Evolutionary conservation across 2,329 filamentous ascomycete species (phyloP).

Genomic region (Penicillium sp.): DNA sequence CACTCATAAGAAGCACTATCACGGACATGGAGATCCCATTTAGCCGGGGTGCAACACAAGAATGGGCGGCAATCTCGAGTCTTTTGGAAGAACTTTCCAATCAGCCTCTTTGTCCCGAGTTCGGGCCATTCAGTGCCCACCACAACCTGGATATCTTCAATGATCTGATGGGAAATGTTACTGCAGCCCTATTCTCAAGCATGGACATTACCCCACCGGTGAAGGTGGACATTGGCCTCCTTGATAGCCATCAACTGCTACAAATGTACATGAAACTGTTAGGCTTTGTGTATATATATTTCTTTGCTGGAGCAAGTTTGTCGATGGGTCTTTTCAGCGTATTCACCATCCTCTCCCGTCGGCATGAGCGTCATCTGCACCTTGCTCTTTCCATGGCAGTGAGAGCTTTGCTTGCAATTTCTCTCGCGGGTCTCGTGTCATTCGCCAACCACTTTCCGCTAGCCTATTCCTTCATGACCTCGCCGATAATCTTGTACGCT

Average conservation of each 20-base stretch:
- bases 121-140: constrained; percentile 15
- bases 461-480: constrained; percentile 42
- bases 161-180: constrained; percentile 41
- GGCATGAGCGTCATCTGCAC: constrained; percentile 24
- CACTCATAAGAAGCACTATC: constrained; percentile 39
- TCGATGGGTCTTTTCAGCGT: constrained; percentile 38
- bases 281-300: constrained; percentile 43
- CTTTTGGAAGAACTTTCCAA: constrained; percentile 33
- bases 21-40: constrained; percentile 43
- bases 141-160: constrained; percentile 31
- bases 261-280: constrained; percentile 39
- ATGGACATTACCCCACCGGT: constrained; percentile 39
- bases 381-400: constrained; percentile 27
- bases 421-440: constrained; percentile 30
- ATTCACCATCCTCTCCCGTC: constrained; percentile 32
- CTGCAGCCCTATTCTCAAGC: constrained; percentile 41
- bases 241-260: constrained; percentile 33
- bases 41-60: constrained; percentile 31
- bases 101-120: constrained; percentile 31
- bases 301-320: constrained; percentile 38
- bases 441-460: constrained; percentile 35
- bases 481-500: constrained; percentile 39
- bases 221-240: constrained; percentile 24
- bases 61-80: constrained; percentile 33
- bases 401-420: constrained; percentile 30